These are phyloP conservation scores for Xerophyta viscosa DNA, from an alignment of 106 monocot genomes.

Conservation along the genomic window DNA sequence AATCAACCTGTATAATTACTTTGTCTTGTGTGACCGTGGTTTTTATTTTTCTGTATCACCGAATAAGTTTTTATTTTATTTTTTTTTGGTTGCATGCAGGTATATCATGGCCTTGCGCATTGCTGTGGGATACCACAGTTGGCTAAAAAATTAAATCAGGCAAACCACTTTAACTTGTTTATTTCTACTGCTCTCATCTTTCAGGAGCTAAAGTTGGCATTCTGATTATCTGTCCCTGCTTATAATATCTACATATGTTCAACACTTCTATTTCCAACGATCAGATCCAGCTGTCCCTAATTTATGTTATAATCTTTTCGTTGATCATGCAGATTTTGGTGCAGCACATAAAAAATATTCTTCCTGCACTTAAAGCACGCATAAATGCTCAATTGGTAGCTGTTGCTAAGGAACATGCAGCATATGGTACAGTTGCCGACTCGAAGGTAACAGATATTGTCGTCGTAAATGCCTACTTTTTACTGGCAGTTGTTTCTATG, in stretches of 20 bases:
- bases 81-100: constrained; percentile 49
- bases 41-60: not conserved
- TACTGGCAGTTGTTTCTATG: no score
- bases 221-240: not conserved
- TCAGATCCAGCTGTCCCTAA: not conserved
- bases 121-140: constrained; percentile 88
- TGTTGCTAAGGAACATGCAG: constrained; percentile 92
- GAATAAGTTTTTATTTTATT: not conserved
- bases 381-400: constrained; percentile 86
- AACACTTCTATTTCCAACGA: not conserved
- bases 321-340: constrained; percentile 69
- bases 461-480: not conserved
- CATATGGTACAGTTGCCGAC: constrained; percentile 85
- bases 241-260: no score
- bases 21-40: not conserved
- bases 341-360: constrained; percentile 79
- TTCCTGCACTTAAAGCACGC: constrained; percentile 86
- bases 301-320: not conserved
- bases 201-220: no score
- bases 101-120: constrained; percentile 85
- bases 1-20: constrained; percentile 48
- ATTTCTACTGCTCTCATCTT: not conserved
- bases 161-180: constrained; percentile 5
- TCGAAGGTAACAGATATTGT: constrained; percentile 61
- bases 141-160: constrained; percentile 97